These are phyloP conservation scores for Austroboletus festivus DNA, from an alignment of 768 basidiomycete genomes.

Conservation along the genomic window DNA sequence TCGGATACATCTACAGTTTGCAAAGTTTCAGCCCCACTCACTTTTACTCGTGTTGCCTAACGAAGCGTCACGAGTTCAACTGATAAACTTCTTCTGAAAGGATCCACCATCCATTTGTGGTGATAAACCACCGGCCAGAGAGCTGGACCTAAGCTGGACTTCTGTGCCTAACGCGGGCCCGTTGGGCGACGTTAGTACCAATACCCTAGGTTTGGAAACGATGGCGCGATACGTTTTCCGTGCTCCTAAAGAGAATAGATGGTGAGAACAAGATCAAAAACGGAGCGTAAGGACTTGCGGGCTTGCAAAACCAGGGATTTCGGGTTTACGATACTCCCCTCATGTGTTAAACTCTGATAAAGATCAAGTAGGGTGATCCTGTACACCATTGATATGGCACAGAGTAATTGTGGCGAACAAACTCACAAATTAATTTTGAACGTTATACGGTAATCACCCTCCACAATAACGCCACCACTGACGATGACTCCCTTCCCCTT, in stretches of 20 bases:
- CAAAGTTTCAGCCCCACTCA: too few relatives aligned
- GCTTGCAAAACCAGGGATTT: constrained; percentile 71
- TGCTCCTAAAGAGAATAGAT: constrained; percentile 49
- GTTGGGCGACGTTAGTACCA: constrained; percentile 41
- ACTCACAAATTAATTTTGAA: constrained; percentile 75
- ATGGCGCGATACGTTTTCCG: constrained; percentile 79
- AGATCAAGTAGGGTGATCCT: constrained; percentile 69
- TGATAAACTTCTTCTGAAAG: too few relatives aligned
- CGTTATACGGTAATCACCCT: constrained; percentile 69
- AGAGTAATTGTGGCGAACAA: neutral
- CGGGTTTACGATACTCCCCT: constrained; percentile 54
- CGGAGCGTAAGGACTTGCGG: constrained; percentile 46
- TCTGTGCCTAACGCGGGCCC: too few relatives aligned
- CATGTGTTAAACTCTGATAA: constrained; percentile 66
- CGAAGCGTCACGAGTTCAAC: too few relatives aligned
- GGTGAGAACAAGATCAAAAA: neutral
- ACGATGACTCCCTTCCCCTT: constrained; percentile 76
- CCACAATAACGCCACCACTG: constrained; percentile 61
- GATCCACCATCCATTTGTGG: too few relatives aligned
- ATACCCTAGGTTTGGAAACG: constrained; percentile 67
- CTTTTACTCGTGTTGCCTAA: too few relatives aligned
- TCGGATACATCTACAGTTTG: too few relatives aligned
- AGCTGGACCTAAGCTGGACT: too few relatives aligned
- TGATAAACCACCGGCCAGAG: too few relatives aligned
- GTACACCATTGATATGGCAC: neutral